Percentiles rank a stretch among this genome's conserved stretches.
phyloP scores from a whole-genome alignment of 202 grass and related monocot species.

The Miscanthus sacchariflorus region DNA sequence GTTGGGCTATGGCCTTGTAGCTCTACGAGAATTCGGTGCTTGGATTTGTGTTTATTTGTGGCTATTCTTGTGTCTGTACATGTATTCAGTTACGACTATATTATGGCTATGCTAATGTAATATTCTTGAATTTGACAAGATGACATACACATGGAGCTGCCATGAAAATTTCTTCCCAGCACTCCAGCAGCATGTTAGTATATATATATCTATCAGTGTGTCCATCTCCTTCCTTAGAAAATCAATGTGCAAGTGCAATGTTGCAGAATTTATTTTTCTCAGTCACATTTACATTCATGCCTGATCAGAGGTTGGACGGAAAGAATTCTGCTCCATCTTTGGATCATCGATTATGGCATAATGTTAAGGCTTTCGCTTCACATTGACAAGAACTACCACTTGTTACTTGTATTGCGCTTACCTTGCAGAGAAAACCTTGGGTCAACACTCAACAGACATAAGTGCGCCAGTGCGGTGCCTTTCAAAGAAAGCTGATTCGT shows the following conservation, averaged over 20 bases:
- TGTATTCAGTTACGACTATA: background rate
- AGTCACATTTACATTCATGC: background rate
- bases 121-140: conserved; percentile 1
- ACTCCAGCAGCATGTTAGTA: background rate
- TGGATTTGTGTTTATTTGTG: background rate
- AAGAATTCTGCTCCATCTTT: background rate
- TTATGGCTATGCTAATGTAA: background rate
- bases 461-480: too few species aligned
- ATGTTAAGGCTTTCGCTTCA: background rate
- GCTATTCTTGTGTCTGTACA: conserved; percentile 25
- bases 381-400: background rate
- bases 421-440: too few species aligned
- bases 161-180: background rate
- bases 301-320: background rate
- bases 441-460: too few species aligned
- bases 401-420: background rate
- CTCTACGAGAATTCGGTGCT: background rate
- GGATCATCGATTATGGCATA: background rate
- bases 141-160: background rate
- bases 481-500: too few species aligned
- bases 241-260: too few species aligned
- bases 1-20: background rate
- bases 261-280: background rate
- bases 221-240: background rate
- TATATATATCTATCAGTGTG: background rate